phyloP scores from a whole-genome alignment of 1,139 yeast genomes.

The Debaryomycetaceae sp. region DNA sequence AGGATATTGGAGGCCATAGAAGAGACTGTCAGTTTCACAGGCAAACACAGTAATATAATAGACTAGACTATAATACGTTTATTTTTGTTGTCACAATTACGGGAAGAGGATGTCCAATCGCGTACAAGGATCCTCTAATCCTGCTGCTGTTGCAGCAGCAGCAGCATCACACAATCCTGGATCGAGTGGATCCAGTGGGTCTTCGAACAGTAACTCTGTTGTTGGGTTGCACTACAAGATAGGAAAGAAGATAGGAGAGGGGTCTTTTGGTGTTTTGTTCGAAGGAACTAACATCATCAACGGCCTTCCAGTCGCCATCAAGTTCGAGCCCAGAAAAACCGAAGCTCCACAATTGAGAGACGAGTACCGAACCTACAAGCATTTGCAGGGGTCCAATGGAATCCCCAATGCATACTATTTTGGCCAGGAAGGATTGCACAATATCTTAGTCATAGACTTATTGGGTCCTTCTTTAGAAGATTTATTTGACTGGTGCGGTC shows the following conservation, averaged over 20 bases:
- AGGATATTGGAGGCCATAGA: not conserved
- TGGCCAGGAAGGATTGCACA: conserved; percentile 97
- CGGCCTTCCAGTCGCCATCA: conserved; percentile 73
- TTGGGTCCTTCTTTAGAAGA: conserved; percentile 96
- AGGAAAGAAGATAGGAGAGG: conserved; percentile 83
- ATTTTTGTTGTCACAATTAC: not conserved
- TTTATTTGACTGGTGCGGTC: conserved; percentile 96
- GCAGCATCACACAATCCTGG: conserved; percentile 29
- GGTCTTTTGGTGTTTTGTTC: conserved; percentile 78
- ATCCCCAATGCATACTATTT: conserved; percentile 94
- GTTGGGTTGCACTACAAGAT: conserved; percentile 79
- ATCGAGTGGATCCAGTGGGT: conserved; percentile 14
- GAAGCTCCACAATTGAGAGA: conserved; percentile 97
- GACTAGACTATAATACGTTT: not conserved
- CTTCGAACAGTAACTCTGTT: conserved; percentile 41
- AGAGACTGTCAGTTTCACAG: not conserved
- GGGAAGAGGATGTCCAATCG: conserved; percentile 18
- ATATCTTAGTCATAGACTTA: conserved; percentile 86
- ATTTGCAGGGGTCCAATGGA: conserved; percentile 74
- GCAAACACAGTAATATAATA: not conserved
- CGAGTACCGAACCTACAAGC: conserved; percentile 90
- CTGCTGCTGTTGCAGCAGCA: conserved; percentile 42
- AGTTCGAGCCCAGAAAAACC: conserved; percentile 86
- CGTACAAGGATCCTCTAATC: conserved; percentile 25
- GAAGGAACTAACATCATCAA: conserved; percentile 77